Percentiles rank a stretch among this genome's conserved stretches.
Conservation (phyloP, 179 eudicot species). For the Gypsophila paniculata region DNA sequence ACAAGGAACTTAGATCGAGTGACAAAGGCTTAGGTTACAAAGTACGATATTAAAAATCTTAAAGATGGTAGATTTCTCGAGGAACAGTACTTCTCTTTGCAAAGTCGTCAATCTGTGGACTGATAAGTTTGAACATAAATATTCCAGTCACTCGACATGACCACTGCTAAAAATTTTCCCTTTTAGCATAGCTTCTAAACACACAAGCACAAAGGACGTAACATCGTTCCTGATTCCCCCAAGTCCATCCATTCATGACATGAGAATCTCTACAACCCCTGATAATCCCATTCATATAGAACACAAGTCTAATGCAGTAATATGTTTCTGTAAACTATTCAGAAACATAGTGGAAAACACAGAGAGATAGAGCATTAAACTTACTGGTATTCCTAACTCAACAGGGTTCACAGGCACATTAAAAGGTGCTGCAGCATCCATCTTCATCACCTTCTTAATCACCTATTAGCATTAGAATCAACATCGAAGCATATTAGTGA, state of each 20-base stretch:
- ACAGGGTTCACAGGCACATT: slow-evolving; percentile 79
- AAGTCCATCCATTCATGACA: background rate
- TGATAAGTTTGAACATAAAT: background rate
- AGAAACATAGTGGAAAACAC: background rate
- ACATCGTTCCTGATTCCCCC: background rate
- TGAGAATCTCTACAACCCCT: background rate
- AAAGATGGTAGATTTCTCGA: background rate
- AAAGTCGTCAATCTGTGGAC: background rate
- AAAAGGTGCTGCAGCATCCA: slow-evolving; percentile 94
- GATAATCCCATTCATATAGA: background rate
- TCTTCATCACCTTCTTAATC: slow-evolving; percentile 73
- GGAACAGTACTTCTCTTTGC: background rate
- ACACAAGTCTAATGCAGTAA: background rate
- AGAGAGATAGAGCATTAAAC: slow-evolving; percentile 22
- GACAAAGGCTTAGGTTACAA: slow-evolving; percentile 5
- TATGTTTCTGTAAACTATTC: background rate
- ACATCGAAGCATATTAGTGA: background rate
- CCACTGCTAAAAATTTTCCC: no score
- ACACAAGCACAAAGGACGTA: background rate
- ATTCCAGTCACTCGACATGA: background rate
- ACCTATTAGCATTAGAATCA: slow-evolving; percentile 39
- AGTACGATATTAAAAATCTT: background rate
- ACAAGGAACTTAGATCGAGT: background rate
- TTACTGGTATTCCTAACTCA: slow-evolving; percentile 82
- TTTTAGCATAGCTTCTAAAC: background rate